Percentiles rank a stretch among this genome's conserved stretches.
These are phyloP conservation scores for Larix kaempferi DNA, from an alignment of 75 land plant species.

Conservation along the genomic window DNA sequence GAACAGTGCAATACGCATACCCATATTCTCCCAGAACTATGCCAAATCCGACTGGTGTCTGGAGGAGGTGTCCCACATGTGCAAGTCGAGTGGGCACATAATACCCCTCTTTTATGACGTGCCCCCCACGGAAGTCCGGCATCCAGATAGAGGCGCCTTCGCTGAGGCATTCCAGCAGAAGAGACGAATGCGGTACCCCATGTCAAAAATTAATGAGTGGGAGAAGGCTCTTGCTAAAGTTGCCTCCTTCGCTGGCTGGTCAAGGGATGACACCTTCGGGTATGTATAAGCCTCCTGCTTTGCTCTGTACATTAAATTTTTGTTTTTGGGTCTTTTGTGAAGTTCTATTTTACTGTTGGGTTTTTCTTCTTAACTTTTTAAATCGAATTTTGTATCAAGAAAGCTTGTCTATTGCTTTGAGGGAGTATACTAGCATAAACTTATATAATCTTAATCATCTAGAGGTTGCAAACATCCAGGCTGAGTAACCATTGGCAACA, in stretches of 20 bases:
- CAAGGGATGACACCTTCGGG: not conserved
- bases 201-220: not conserved
- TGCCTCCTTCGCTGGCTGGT: conserved; percentile 10
- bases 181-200: not conserved
- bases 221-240: conserved; percentile 2
- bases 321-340: not conserved
- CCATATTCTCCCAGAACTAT: conserved; percentile 8
- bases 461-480: too few relatives aligned
- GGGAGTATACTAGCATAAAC: too few relatives aligned
- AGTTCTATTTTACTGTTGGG: not conserved
- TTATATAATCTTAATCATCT: too few relatives aligned
- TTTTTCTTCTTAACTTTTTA: too few relatives aligned
- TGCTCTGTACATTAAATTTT: not conserved
- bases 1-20: conserved; percentile 9
- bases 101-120: conserved; percentile 10
- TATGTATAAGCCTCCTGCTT: not conserved
- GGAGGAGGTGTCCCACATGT: conserved; percentile 6
- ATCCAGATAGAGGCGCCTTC: conserved; percentile 1
- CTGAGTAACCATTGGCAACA: too few relatives aligned
- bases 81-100: not conserved
- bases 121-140: conserved; percentile 7
- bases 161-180: conserved; percentile 2
- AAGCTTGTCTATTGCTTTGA: too few relatives aligned
- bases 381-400: too few relatives aligned
- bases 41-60: conserved; percentile 14